A percentile compares a stretch with the other conserved stretches of the same genome.
These are phyloP conservation scores for Coemansia sp. DNA, from an alignment of 192 early-diverging fungal species.

Conservation along the genomic window DNA sequence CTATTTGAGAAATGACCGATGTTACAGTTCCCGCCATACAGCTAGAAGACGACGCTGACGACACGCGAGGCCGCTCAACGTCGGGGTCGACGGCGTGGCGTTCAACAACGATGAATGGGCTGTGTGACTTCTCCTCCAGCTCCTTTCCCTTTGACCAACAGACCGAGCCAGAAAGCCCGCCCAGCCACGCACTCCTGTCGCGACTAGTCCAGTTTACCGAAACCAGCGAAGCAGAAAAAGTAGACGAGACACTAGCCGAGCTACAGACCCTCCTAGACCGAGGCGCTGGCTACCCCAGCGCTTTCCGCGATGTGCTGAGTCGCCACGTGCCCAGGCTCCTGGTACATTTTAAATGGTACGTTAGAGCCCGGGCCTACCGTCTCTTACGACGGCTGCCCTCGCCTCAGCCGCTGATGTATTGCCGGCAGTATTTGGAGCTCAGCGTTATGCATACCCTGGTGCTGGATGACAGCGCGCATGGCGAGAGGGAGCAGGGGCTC, in stretches of 20 bases:
- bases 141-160: conserved; percentile 7
- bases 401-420: conserved; percentile 29
- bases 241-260: conserved; percentile 38
- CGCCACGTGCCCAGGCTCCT: conserved; percentile 39
- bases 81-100: conserved; percentile 40
- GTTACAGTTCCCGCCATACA: not conserved
- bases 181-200: not conserved
- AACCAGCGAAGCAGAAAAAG: conserved; percentile 37
- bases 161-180: not conserved
- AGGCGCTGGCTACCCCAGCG: not conserved
- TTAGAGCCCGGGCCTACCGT: conserved; percentile 47
- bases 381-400: conserved; percentile 34
- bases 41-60: conserved; percentile 8
- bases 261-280: conserved; percentile 18
- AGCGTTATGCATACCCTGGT: conserved; percentile 41
- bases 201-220: conserved; percentile 38
- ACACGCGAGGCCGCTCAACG: conserved; percentile 20
- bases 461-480: conserved; percentile 35
- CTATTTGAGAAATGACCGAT: not conserved
- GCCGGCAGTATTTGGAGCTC: conserved; percentile 44
- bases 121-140: conserved; percentile 10
- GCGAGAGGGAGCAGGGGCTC: conserved; percentile 54
- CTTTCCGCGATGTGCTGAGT: conserved; percentile 11
- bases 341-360: conserved; percentile 43
- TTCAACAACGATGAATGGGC: not conserved